phyloP scores from a whole-genome alignment of 179 eudicot species.

The Monotropa hypopitys region DNA sequence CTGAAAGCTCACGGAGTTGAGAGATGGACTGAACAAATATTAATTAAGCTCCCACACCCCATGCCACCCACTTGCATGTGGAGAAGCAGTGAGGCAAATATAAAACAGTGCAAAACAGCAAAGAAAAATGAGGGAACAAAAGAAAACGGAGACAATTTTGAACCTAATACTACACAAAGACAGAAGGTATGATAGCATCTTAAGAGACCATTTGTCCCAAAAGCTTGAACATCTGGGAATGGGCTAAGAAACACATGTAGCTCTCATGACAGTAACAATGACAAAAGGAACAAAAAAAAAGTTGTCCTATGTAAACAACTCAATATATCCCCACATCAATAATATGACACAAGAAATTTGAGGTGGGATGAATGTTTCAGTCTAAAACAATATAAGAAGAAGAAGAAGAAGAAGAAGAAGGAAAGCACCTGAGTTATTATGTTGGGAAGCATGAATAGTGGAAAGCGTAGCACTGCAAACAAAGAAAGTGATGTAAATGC shows the following conservation, averaged over 20 bases:
- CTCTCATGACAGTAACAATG: neutral
- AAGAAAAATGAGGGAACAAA: neutral
- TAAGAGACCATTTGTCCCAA: neutral
- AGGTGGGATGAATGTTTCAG: neutral
- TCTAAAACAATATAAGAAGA: neutral
- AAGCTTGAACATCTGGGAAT: neutral
- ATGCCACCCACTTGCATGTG: neutral
- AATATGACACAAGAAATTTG: neutral
- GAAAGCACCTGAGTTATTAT: conserved; percentile 58
- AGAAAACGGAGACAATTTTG: neutral
- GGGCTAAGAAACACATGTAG: neutral
- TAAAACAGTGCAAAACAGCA: neutral
- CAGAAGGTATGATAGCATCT: neutral
- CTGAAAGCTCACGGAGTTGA: neutral
- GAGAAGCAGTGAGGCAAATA: neutral
- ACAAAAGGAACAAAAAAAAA: neutral
- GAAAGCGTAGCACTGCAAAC: conserved; percentile 68
- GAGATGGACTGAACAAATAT: neutral
- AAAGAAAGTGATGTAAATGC: conserved; percentile 81
- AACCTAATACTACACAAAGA: neutral
- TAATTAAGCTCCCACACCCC: neutral
- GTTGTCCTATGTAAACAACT: neutral
- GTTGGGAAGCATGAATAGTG: conserved; percentile 74
- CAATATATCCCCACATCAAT: neutral
- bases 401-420: neutral